Base-by-base conservation (phyloP, 345 rosid genomes). In the Gossypium anomalum region DNA sequence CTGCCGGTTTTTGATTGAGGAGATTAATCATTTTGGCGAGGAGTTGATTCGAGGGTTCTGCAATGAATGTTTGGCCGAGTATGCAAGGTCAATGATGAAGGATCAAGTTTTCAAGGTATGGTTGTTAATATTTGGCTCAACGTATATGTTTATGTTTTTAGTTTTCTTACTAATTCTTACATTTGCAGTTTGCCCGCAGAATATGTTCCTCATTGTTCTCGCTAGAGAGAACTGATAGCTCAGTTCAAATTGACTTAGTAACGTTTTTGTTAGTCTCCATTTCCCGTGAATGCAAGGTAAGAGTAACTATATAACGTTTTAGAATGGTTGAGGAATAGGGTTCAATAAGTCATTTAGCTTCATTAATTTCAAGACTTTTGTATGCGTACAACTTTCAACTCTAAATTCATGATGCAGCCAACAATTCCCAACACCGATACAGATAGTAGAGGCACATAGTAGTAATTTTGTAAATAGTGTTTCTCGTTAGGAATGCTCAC, bases 71-170 rank as follows among this genome's bases (percentile, higher is more conserved):
- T 79, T 93, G 77, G 74, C 75, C 10, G 87, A 87, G 84, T 82
- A 93, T 71, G 79, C 74, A 48, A 73, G 80, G 55, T 89, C 89
- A 29, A 81, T 89, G 22, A 69, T 77, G 82, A 89, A 87, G 79
- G 93, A 86, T 81, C 87, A 92, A 75, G 61, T 81, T 52, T 90
- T 73, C 70, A 89, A 90, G 94, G 99, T 95, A 69, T 76, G 5
- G 7, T n/a, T 47, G 41, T 43, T 48, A 16, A 45, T 29, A 64
- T 79, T 51, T 65, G 51, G 70, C 17, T 34, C 34, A 16, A 11
- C 38, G 15, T 70, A 51, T 23, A 27, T 19, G 2, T 45, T n/a
- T 13, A 14, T 49, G 48, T 77, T 2, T 51, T 38, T 5, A 13
- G 62, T 49, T 64, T 16, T 73, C 79, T 82, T 60, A 84, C 56